Evolutionary conservation across 345 rosid species (phyloP).

Genomic region (Firmiana major): DNA sequence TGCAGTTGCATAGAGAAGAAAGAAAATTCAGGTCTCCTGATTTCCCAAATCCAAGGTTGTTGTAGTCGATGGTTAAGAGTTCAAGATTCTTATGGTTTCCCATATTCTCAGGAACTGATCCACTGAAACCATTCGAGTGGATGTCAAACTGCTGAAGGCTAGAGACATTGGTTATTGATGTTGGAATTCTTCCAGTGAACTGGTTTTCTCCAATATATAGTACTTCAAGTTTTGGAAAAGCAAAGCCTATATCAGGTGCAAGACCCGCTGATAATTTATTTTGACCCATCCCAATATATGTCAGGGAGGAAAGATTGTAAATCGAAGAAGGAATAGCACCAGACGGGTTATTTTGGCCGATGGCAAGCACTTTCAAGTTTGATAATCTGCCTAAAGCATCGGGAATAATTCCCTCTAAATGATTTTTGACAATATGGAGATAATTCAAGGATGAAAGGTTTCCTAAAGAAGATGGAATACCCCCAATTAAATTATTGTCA

Average conservation of each 20-base stretch:
- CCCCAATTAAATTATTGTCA: neutral
- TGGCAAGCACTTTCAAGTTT: neutral
- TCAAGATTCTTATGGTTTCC: slow-evolving; percentile 13
- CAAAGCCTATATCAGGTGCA: slow-evolving; percentile 12
- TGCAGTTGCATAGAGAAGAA: slow-evolving; percentile 6
- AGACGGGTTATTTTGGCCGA: neutral
- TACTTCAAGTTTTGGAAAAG: slow-evolving; percentile 8
- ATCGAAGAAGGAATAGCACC: slow-evolving; percentile 19
- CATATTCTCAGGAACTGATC: slow-evolving; percentile 16
- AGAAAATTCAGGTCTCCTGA: slow-evolving; percentile 14
- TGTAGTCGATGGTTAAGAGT: neutral
- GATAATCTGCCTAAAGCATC: neutral
- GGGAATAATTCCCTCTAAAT: neutral
- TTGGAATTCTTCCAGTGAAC: slow-evolving; percentile 28
- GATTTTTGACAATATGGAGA: neutral
- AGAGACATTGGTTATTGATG: slow-evolving; percentile 27
- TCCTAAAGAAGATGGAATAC: neutral
- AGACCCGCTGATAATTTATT: slow-evolving; percentile 17
- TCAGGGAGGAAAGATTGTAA: slow-evolving; percentile 29
- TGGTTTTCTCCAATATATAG: slow-evolving; percentile 15
- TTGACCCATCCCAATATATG: accelerated
- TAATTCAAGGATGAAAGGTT: neutral
- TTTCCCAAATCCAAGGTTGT: neutral
- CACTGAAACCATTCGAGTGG: neutral
- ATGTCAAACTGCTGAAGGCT: slow-evolving; percentile 1